Evolutionary conservation across 129 eudicot genomes (phyloP).

Genomic region (Erigeron canadensis): DNA sequence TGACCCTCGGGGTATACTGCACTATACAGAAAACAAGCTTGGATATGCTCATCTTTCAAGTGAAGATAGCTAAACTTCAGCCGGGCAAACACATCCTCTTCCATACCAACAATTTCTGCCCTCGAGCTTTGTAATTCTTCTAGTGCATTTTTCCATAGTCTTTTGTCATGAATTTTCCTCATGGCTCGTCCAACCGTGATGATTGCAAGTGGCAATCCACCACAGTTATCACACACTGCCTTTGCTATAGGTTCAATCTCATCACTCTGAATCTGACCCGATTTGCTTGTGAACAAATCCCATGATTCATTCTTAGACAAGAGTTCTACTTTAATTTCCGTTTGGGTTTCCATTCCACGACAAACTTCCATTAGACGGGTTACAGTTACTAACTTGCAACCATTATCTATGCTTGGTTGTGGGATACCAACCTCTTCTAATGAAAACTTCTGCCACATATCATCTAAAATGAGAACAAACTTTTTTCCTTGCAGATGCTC

Average conservation of each 20-base stretch:
- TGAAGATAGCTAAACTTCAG: conserved; percentile 39
- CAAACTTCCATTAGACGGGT: conserved; percentile 43
- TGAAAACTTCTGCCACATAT: conserved; percentile 45
- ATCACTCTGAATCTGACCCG: conserved; percentile 31
- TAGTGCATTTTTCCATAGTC: conserved; percentile 41
- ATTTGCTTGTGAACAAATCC: conserved; percentile 47
- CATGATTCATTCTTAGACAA: conserved; percentile 44
- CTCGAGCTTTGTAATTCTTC: conserved; percentile 36
- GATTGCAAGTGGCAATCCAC: conserved; percentile 55
- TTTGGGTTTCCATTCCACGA: conserved; percentile 42
- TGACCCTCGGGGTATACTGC: conserved; percentile 46
- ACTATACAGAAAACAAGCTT: conserved; percentile 41
- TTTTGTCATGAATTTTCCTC: conserved; percentile 26
- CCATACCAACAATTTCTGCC: conserved; percentile 37
- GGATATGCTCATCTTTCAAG: conserved; percentile 28
- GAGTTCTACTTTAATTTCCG: conserved; percentile 39
- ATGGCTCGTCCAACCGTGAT: conserved; percentile 46
- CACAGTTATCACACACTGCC: conserved; percentile 34
- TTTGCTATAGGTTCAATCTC: conserved; percentile 36
- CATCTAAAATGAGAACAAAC: conserved; percentile 46
- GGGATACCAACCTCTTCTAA: conserved; percentile 53
- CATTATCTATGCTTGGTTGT: conserved; percentile 33
- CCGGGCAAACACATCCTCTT: conserved; percentile 41
- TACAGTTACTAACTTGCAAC: conserved; percentile 40
- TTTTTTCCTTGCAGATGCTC: conserved; percentile 34